A percentile compares a stretch with the other conserved stretches of the same genome.
phyloP scores from a whole-genome alignment of 495 filamentous ascomycete species.

The Lasiosphaeria ovina region DNA sequence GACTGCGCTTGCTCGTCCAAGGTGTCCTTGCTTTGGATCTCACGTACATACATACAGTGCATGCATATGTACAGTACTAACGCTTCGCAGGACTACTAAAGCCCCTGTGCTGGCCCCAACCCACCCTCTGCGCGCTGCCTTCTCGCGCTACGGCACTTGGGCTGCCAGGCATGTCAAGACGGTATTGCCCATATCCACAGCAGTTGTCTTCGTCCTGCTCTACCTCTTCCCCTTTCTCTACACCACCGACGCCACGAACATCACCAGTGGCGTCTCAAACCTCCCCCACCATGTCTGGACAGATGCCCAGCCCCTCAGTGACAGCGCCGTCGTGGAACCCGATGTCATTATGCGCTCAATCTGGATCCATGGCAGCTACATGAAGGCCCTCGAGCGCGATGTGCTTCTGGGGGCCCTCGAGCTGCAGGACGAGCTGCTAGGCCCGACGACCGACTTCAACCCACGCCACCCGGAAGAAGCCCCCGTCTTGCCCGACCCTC shows the following conservation, averaged over 20 bases:
- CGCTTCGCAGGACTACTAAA: conserved; percentile 53
- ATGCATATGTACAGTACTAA: conserved; percentile 12
- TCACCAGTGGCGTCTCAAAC: conserved; percentile 56
- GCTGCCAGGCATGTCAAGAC: conserved; percentile 65
- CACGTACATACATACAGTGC: too few species aligned
- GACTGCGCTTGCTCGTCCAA: conserved; percentile 1
- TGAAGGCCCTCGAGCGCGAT: conserved; percentile 62
- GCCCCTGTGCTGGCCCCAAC: conserved; percentile 56
- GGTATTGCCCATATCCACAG: conserved; percentile 61
- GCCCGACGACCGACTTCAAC: conserved; percentile 50
- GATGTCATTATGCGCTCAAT: conserved; percentile 59
- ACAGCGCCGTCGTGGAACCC: conserved; percentile 34
- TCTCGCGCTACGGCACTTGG: conserved; percentile 60
- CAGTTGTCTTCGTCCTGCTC: conserved; percentile 59
- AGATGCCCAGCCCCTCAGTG: conserved; percentile 58
- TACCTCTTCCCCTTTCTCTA: conserved; percentile 69
- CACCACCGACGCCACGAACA: conserved; percentile 57
- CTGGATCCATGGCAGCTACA: conserved; percentile 63
- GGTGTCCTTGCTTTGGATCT: not conserved
- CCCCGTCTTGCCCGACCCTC: conserved; percentile 11
- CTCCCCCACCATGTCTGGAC: conserved; percentile 77
- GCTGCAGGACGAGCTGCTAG: conserved; percentile 61
- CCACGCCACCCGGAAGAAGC: conserved; percentile 34
- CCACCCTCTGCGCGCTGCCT: conserved; percentile 59
- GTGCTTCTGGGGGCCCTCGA: conserved; percentile 60